phyloP scores from a whole-genome alignment of 768 basidiomycete species.

The Boletus eberwhitei region DNA sequence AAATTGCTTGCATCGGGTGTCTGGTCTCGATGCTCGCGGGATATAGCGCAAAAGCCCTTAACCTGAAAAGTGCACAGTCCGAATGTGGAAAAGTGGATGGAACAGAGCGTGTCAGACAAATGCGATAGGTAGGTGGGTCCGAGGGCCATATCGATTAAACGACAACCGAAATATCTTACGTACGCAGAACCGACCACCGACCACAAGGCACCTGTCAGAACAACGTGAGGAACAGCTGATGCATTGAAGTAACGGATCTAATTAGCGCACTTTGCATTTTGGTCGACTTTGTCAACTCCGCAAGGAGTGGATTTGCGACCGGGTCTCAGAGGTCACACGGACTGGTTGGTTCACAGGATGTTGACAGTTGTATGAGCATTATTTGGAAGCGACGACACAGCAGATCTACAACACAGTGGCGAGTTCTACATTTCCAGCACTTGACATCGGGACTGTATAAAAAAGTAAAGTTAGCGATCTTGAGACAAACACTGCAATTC shows the following conservation, averaged over 20 bases:
- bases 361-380: conserved; percentile 27
- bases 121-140: conserved; percentile 36
- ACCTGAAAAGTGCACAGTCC: conserved; percentile 30
- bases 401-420: conserved; percentile 27
- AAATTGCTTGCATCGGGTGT: conserved; percentile 32
- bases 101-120: conserved; percentile 29
- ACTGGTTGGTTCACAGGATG: conserved; percentile 11
- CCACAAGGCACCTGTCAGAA: conserved; percentile 35
- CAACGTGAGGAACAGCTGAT: conserved; percentile 27
- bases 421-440: conserved; percentile 22
- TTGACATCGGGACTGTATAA: conserved; percentile 19
- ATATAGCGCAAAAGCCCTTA: conserved; percentile 34
- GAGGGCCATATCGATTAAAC: conserved; percentile 38
- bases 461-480: conserved; percentile 18
- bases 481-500: conserved; percentile 19
- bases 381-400: conserved; percentile 20
- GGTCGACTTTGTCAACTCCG: conserved; percentile 29
- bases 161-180: conserved; percentile 36
- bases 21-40: conserved; percentile 38
- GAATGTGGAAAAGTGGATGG: conserved; percentile 34
- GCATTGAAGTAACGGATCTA: conserved; percentile 29
- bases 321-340: conserved; percentile 27
- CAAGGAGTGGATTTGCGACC: conserved; percentile 25
- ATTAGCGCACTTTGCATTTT: conserved; percentile 34
- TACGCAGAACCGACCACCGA: conserved; percentile 26